Conservation (phyloP, 495 filamentous ascomycete species). For the Penicillium coffeae region DNA sequence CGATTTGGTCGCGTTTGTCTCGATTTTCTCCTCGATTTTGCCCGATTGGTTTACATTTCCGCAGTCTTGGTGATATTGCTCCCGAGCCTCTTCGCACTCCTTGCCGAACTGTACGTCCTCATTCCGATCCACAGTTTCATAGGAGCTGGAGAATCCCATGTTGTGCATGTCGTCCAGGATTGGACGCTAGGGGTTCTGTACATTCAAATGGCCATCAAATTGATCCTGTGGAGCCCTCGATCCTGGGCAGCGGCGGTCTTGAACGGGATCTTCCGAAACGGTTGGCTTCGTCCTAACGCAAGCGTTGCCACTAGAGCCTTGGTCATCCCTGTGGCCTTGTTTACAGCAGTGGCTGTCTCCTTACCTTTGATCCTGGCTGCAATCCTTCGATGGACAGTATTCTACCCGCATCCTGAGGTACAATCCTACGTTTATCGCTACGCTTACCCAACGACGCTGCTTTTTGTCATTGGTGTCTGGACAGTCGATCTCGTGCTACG, state of each 20-base stretch:
- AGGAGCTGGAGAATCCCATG: conserved; percentile 52
- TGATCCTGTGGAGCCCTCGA: conserved; percentile 58
- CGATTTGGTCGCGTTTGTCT: conserved; percentile 16
- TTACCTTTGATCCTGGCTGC: conserved; percentile 53
- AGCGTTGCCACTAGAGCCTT: conserved; percentile 76
- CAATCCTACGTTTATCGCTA: conserved; percentile 64
- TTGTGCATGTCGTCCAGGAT: conserved; percentile 83
- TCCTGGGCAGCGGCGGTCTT: conserved; percentile 72
- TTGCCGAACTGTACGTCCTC: conserved; percentile 85
- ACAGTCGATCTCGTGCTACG: conserved; percentile 41
- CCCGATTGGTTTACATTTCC: conserved; percentile 66
- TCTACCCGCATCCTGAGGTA: conserved; percentile 38
- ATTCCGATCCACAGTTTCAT: conserved; percentile 86
- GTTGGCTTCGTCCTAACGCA: conserved; percentile 78
- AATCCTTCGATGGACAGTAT: conserved; percentile 39
- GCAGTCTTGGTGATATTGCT: conserved; percentile 67
- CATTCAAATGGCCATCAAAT: conserved; percentile 74
- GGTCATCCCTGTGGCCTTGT: conserved; percentile 63
- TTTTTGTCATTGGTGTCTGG: conserved; percentile 42
- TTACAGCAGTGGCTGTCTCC: conserved; percentile 55
- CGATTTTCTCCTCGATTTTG: conserved; percentile 14
- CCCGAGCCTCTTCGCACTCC: conserved; percentile 74
- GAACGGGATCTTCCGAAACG: conserved; percentile 67
- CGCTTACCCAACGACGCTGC: conserved; percentile 60
- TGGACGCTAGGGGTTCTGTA: conserved; percentile 95